A percentile compares a stretch with the other conserved stretches of the same genome.
These are phyloP conservation scores for Notholithocarpus densiflorus DNA, from an alignment of 306 rosid genomes.

Conservation along the genomic window DNA sequence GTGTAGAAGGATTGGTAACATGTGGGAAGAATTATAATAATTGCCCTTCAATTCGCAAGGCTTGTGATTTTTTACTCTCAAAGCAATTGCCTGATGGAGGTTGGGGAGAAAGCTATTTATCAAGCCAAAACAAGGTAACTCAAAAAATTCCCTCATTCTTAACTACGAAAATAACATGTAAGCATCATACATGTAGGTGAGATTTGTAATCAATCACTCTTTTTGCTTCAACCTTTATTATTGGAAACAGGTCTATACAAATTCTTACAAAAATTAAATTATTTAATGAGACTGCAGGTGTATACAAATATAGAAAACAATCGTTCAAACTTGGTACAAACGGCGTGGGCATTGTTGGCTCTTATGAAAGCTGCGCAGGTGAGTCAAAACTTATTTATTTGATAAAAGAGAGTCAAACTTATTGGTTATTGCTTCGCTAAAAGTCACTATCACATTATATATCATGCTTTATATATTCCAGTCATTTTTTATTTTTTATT, in stretches of 20 bases:
- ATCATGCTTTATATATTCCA: too few species aligned
- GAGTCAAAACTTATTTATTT: background rate
- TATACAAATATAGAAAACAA: constrained; percentile 52
- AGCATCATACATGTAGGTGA: too few species aligned
- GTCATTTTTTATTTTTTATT: too few species aligned
- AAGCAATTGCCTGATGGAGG: constrained; percentile 69
- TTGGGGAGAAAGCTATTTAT: constrained; percentile 80
- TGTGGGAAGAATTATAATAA: constrained; percentile 41
- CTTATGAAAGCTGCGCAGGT: constrained; percentile 73
- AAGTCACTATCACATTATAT: too few species aligned
- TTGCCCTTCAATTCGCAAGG: constrained; percentile 43
- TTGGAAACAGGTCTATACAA: background rate
- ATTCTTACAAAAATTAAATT: background rate
- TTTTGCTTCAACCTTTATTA: too few species aligned
- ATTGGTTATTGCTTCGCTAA: too few species aligned
- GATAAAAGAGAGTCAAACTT: too few species aligned
- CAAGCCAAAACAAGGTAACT: constrained; percentile 57
- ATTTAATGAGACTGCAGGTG: constrained; percentile 26
- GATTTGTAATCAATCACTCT: too few species aligned
- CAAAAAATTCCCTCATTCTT: too few species aligned
- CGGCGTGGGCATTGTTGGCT: constrained; percentile 64
- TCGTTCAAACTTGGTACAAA: constrained; percentile 57
- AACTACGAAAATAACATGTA: too few species aligned
- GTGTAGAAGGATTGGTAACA: constrained; percentile 42
- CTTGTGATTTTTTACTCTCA: constrained; percentile 52